These are phyloP conservation scores for Neckera pumila DNA, from an alignment of 225 moss, liverwort and hornwort genomes.

Conservation along the genomic window DNA sequence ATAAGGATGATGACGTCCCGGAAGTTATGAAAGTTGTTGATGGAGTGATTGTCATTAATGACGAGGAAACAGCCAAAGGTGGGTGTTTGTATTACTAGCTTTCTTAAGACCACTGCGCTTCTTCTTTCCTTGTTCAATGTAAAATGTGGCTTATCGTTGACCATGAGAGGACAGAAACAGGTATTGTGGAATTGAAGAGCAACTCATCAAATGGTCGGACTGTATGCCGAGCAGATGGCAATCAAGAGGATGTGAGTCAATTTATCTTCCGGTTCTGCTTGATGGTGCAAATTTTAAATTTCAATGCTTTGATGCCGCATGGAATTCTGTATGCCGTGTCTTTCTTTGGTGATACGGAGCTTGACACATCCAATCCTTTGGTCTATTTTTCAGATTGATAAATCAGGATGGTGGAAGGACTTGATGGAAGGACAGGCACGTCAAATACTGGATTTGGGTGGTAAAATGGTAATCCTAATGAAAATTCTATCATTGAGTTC, in stretches of 20 bases:
- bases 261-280: not conserved
- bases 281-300: not conserved
- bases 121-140: not conserved
- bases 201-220: slow-evolving; percentile 12
- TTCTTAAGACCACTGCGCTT: not conserved
- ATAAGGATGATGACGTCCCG: slow-evolving; percentile 79
- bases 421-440: slow-evolving; percentile 45
- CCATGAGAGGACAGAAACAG: slow-evolving; percentile 10
- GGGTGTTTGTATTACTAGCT: not conserved
- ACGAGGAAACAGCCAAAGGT: slow-evolving; percentile 49
- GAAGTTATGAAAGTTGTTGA: slow-evolving; percentile 19
- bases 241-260: slow-evolving; percentile 31
- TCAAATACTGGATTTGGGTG: slow-evolving; percentile 57
- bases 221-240: slow-evolving; percentile 17
- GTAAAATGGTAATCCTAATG: slow-evolving; percentile 87
- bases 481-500: slow-evolving; percentile 60
- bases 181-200: slow-evolving; percentile 21
- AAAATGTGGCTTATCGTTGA: not conserved
- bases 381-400: slow-evolving; percentile 41
- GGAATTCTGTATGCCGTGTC: not conserved
- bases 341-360: not conserved
- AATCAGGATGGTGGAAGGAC: slow-evolving; percentile 86
- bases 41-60: slow-evolving; percentile 33
- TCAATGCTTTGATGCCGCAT: not conserved
- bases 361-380: not conserved